A percentile compares a stretch with the other conserved stretches of the same genome.
These are phyloP conservation scores for Magnolia kwangsiensis DNA, from an alignment of 164 flowering plant genomes.

Conservation along the genomic window DNA sequence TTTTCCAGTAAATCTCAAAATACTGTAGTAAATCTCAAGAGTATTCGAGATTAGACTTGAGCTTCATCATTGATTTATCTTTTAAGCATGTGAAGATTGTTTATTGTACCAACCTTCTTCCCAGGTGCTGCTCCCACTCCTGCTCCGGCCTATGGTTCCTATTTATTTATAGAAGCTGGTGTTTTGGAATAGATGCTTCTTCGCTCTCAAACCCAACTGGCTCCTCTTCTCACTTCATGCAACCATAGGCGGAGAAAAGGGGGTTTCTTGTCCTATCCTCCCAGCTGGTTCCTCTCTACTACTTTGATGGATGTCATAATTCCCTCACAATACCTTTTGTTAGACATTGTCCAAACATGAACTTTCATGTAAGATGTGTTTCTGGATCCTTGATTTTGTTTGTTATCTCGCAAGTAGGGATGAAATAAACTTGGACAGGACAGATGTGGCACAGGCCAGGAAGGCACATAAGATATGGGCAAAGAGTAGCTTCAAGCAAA, in stretches of 20 bases:
- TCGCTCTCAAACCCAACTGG: neutral
- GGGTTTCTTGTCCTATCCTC: neutral
- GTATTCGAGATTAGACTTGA: neutral
- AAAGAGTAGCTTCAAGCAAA: constrained; percentile 86
- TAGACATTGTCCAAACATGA: no score
- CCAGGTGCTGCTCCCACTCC: neutral
- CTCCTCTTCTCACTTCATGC: neutral
- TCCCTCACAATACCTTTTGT: no score
- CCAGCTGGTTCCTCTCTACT: no score
- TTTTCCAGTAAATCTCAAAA: neutral
- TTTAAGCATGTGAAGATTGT: no score
- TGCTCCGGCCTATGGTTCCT: neutral
- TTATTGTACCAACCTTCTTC: neutral
- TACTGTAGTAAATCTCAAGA: no score
- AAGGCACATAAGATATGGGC: constrained; percentile 89
- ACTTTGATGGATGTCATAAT: no score
- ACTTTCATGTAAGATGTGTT: neutral
- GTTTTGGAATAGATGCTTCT: neutral
- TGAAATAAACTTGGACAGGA: constrained; percentile 46
- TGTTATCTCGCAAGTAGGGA: neutral
- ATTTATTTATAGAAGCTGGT: neutral
- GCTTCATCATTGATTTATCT: no score
- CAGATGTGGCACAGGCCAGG: constrained; percentile 71
- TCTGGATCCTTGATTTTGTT: neutral
- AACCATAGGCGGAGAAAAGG: neutral